A percentile compares a stretch with the other conserved stretches of the same genome.
Evolutionary conservation across 2,329 filamentous ascomycete genomes (phyloP).

Genomic region (Stemphylium vesicarium): DNA sequence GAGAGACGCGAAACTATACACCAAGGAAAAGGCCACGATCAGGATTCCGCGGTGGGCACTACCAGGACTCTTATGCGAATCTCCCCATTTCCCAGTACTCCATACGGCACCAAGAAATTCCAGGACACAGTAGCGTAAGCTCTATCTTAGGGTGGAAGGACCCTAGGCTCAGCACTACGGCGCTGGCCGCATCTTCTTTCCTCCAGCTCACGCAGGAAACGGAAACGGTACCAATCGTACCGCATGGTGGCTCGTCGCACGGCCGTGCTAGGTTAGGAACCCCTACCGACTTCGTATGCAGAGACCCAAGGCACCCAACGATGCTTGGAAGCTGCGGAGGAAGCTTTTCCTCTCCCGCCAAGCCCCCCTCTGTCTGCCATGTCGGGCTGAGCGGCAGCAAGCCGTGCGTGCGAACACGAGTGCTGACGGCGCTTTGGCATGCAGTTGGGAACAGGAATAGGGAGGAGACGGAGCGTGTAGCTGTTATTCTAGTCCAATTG

Average conservation of each 20-base stretch:
- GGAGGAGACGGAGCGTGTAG: not conserved
- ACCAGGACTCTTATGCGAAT: constrained; percentile 13
- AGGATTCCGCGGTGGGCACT: not conserved
- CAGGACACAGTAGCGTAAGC: constrained; percentile 2
- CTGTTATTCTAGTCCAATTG: not conserved
- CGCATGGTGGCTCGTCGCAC: constrained; percentile 17
- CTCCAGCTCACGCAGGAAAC: constrained; percentile 3
- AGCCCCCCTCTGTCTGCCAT: not conserved
- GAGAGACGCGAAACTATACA: not conserved
- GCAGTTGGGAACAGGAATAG: not conserved
- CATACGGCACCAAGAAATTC: constrained; percentile 1
- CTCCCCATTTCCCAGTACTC: not conserved
- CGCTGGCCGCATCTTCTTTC: not conserved
- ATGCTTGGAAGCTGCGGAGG: not conserved
- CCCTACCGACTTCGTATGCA: not conserved
- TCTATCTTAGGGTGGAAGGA: constrained; percentile 2
- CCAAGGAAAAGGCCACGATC: not conserved
- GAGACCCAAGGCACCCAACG: not conserved
- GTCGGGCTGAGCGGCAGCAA: too few species aligned
- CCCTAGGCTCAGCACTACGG: not conserved
- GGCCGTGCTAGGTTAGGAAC: constrained; percentile 10
- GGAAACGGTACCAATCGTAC: constrained; percentile 11
- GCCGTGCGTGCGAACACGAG: not conserved
- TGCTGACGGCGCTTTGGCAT: not conserved
- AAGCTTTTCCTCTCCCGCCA: not conserved